A percentile compares a stretch with the other conserved stretches of the same genome.
Evolutionary conservation across 2,329 filamentous ascomycete species (phyloP).

Genomic region (Sarocladium kiliense): DNA sequence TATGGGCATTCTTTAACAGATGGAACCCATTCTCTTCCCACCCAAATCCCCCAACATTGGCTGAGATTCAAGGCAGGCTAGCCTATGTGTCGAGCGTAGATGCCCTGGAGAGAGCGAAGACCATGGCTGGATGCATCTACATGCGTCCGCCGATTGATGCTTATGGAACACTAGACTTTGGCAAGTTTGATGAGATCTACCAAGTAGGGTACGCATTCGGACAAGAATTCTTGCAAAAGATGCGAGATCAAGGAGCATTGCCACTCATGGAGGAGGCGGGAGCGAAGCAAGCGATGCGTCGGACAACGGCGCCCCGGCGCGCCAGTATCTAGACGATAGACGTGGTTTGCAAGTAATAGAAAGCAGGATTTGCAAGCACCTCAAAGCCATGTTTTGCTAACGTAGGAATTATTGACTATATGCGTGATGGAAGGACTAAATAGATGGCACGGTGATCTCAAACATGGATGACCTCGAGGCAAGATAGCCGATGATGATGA

Average conservation of each 20-base stretch:
- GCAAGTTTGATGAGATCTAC: conserved; percentile 96
- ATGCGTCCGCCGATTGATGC: conserved; percentile 93
- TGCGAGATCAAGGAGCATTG: conserved; percentile 75
- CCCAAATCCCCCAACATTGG: conserved; percentile 89
- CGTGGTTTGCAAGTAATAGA: neutral
- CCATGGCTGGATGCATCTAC: conserved; percentile 84
- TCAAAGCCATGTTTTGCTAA: too few relatives aligned
- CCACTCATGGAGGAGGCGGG: conserved; percentile 66
- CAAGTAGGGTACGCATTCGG: conserved; percentile 83
- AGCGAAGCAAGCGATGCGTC: conserved; percentile 68
- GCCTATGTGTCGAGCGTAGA: conserved; percentile 95
- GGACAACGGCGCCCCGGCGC: conserved; percentile 74
- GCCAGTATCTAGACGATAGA: conserved; percentile 59
- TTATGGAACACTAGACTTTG: conserved; percentile 93
- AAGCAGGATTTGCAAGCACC: too few relatives aligned
- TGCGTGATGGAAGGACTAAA: too few relatives aligned
- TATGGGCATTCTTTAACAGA: conserved; percentile 91
- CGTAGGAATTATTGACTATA: too few relatives aligned
- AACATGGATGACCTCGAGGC: too few relatives aligned
- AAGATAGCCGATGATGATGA: too few relatives aligned
- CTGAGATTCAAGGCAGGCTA: conserved; percentile 90
- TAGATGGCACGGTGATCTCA: too few relatives aligned
- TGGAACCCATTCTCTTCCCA: conserved; percentile 93
- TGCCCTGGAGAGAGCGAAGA: conserved; percentile 89
- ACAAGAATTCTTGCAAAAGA: conserved; percentile 68